A percentile compares a stretch with the other conserved stretches of the same genome.
phyloP scores from a whole-genome alignment of 2,329 filamentous ascomycete genomes.

The Pseudogymnoascus sp. region DNA sequence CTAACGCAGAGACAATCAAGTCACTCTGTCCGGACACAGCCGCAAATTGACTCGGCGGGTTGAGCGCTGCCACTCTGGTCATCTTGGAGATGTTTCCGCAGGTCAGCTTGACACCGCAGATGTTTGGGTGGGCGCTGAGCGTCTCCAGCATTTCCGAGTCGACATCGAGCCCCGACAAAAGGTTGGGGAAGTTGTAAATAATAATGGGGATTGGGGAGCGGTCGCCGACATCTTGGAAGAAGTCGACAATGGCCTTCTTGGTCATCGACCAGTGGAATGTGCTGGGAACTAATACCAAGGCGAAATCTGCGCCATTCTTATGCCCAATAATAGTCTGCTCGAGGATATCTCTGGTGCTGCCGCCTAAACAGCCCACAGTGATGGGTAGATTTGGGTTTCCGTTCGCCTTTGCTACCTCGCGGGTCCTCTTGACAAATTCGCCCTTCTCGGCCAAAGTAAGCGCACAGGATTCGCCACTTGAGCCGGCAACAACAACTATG shows the following conservation, averaged over 20 bases:
- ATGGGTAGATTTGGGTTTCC: slow-evolving; percentile 30
- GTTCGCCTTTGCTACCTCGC: slow-evolving; percentile 28
- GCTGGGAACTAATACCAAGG: slow-evolving; percentile 32
- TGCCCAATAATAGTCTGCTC: slow-evolving; percentile 31
- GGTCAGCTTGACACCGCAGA: slow-evolving; percentile 32
- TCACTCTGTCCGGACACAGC: slow-evolving; percentile 61
- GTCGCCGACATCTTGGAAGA: slow-evolving; percentile 41
- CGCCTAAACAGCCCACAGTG: slow-evolving; percentile 34
- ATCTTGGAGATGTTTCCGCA: slow-evolving; percentile 36
- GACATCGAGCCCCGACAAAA: slow-evolving; percentile 36
- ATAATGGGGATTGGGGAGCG: slow-evolving; percentile 35
- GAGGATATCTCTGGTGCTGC: slow-evolving; percentile 35
- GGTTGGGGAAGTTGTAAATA: slow-evolving; percentile 41
- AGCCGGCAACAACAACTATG: slow-evolving; percentile 66
- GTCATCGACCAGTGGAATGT: slow-evolving; percentile 36
- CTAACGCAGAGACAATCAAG: slow-evolving; percentile 56
- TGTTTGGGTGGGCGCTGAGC: slow-evolving; percentile 30
- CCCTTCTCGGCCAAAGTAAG: slow-evolving; percentile 34
- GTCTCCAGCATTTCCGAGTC: slow-evolving; percentile 33
- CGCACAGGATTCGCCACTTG: slow-evolving; percentile 39
- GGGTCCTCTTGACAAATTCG: slow-evolving; percentile 32
- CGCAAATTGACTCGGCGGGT: slow-evolving; percentile 55
- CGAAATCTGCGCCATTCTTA: slow-evolving; percentile 33
- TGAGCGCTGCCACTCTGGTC: slow-evolving; percentile 42
- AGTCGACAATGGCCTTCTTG: slow-evolving; percentile 43